Evolutionary conservation across 2,329 filamentous ascomycete species (phyloP), one percentile per base, ranked within the genome.

Genomic region (Neopestalotiopsis rosae): DNA sequence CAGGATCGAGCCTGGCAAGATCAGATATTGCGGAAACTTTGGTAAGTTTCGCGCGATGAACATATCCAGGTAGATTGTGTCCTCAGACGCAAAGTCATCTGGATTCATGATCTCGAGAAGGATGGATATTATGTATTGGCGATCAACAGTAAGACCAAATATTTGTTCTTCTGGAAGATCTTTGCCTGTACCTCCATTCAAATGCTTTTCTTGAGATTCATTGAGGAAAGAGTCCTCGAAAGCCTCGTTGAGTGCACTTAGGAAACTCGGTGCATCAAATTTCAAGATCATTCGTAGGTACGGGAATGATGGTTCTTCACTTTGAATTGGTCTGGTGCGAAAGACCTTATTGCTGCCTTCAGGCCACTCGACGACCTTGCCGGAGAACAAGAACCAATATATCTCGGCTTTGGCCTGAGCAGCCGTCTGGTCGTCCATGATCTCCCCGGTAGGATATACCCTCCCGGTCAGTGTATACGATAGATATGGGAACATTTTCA

Each of bases 51-150:
- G 90, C 20, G 96, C 95, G 77, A 99, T 92, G 77, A 99, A 99
- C 94, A 99, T 99, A 80, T 99, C 94, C 59, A 99, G 88, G 79
- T 97, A 99, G 68, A 99, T 93, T 13, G 93, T 95, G 76, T 98
- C 94, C 70, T 92, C 89, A 0, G 90, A 81, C 0, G 90, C 88
- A 79, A 97, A 98, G 61, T 93, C 89, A 4, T 87, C 84, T 0
- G 89, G 83, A 64, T 91, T 92, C 94, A 99, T 97, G 34, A 98
- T 91, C 78, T 97, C 94, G 12, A 97, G 86, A 69, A 99, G 83
- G 68, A 98, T 97, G 61, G 93, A 95, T 72, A 98, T 88, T 69
- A 99, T 90, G 75, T 97, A 97, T 79, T 99, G 96, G 42, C 96
- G 90, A 75, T 96, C 96, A 64, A 97, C 92, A 52, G 88, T 95